Percentiles rank a stretch among this genome's conserved stretches.
These are phyloP conservation scores for Didymella keratinophila DNA, from an alignment of 2,329 filamentous ascomycete genomes.

Conservation along the genomic window DNA sequence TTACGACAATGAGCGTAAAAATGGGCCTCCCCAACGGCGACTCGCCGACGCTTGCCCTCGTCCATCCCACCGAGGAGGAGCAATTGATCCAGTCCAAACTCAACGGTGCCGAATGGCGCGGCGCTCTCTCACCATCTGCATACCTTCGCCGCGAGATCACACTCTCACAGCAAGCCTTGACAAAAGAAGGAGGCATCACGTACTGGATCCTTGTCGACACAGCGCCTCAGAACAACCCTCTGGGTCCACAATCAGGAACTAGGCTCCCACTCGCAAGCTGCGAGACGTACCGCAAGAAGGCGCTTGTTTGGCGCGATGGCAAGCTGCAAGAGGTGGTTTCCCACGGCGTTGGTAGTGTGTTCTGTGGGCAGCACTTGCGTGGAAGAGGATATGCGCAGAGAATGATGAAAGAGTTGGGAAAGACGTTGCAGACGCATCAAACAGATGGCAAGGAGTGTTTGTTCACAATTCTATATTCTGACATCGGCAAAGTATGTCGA, in stretches of 20 bases:
- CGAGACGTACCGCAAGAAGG: constrained; percentile 62
- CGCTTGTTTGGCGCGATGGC: constrained; percentile 56
- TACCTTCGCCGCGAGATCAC: constrained; percentile 66
- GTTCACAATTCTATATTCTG: constrained; percentile 85
- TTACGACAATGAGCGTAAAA: constrained; percentile 35
- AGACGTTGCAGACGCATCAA: constrained; percentile 62
- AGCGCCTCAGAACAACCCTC: constrained; percentile 42
- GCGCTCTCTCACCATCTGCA: constrained; percentile 60
- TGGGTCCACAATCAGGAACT: constrained; percentile 45
- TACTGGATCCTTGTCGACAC: constrained; percentile 67
- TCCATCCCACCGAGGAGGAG: constrained; percentile 63
- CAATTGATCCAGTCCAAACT: constrained; percentile 60
- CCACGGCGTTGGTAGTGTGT: constrained; percentile 84
- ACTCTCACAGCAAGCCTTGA: constrained; percentile 61
- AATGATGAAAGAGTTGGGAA: constrained; percentile 76
- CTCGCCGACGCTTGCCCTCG: constrained; percentile 61
- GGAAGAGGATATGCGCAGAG: constrained; percentile 78
- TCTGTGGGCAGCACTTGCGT: constrained; percentile 71
- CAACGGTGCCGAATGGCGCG: constrained; percentile 66
- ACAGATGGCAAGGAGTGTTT: constrained; percentile 53
- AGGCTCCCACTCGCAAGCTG: constrained; percentile 64
- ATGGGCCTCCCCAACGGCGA: constrained; percentile 56
- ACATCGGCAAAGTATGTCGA: constrained; percentile 69
- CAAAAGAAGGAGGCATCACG: constrained; percentile 63
- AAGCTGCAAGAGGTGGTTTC: constrained; percentile 65